Evolutionary conservation across 2,329 filamentous ascomycete species (phyloP).

Genomic region (Ophiosphaerella korrae): DNA sequence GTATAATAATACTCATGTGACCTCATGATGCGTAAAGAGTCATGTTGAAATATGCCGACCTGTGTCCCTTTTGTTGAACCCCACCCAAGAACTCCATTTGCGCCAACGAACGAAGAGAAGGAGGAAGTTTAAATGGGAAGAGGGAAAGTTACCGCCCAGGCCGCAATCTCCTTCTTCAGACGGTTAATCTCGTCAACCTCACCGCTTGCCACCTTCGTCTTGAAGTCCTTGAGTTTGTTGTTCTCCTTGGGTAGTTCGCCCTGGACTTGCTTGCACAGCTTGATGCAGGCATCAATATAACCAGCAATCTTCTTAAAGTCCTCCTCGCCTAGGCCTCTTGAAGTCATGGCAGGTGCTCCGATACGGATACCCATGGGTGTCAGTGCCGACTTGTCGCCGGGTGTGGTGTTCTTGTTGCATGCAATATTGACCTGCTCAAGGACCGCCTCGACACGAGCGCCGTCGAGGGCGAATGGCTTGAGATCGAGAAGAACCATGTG

Average conservation of each 20-base stretch:
- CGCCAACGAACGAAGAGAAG: slow-evolving; percentile 20
- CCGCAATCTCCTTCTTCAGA: slow-evolving; percentile 85
- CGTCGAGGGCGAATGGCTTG: slow-evolving; percentile 85
- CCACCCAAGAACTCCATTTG: slow-evolving; percentile 6
- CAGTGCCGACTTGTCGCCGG: slow-evolving; percentile 90
- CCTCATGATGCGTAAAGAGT: slow-evolving; percentile 16
- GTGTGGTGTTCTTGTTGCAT: slow-evolving; percentile 99
- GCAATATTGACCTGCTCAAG: slow-evolving; percentile 93
- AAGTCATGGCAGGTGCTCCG: slow-evolving; percentile 97
- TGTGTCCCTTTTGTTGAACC: slow-evolving; percentile 34
- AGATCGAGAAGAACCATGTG: slow-evolving; percentile 93
- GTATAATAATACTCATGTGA: slow-evolving; percentile 13
- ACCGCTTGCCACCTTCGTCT: slow-evolving; percentile 82
- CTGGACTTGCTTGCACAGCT: slow-evolving; percentile 89
- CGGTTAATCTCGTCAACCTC: slow-evolving; percentile 80
- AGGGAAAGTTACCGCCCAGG: slow-evolving; percentile 89
- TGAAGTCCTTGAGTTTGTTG: slow-evolving; percentile 99
- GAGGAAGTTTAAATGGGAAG: slow-evolving; percentile 69
- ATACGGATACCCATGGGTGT: slow-evolving; percentile 92
- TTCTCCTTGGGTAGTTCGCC: slow-evolving; percentile 85
- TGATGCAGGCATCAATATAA: slow-evolving; percentile 90
- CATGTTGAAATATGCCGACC: slow-evolving; percentile 33
- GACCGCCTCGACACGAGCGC: slow-evolving; percentile 85
- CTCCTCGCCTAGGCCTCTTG: slow-evolving; percentile 83
- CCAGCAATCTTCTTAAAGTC: slow-evolving; percentile 81